Evolutionary conservation across 108 stramenopile genomes (phyloP), one percentile per base, ranked within the genome.

Genomic region (Conticribra weissflogii): DNA sequence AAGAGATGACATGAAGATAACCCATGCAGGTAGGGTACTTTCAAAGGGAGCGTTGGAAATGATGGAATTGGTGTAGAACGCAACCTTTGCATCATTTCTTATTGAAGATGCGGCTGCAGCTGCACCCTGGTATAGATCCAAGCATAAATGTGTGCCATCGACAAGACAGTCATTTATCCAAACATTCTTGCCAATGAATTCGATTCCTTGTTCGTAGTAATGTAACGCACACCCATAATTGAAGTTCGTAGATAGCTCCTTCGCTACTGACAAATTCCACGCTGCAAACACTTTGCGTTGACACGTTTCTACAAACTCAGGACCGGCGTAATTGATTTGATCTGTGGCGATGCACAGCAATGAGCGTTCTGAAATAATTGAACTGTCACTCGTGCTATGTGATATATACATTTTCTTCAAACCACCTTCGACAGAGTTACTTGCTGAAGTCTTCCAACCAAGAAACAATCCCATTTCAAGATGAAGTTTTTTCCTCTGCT

Each of bases 131-230:
- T n/a, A n/a, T n/a, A n/a, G n/a, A n/a, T n/a, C n/a, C n/a, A n/a
- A n/a, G n/a, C n/a, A n/a, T n/a, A n/a, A n/a, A n/a, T n/a, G n/a
- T n/a, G n/a, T n/a, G n/a, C n/a, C n/a, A n/a, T n/a, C n/a, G n/a
- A n/a, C n/a, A n/a, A n/a, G n/a, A n/a, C n/a, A n/a, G n/a, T n/a
- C n/a, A n/a, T n/a, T n/a, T n/a, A n/a, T n/a, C n/a, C n/a, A n/a
- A n/a, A n/a, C n/a, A n/a, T n/a, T n/a, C n/a, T n/a, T n/a, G n/a
- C n/a, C n/a, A n/a, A n/a, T n/a, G n/a, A 41, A 41, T 41, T 12
- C 36, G 36, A 65, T 65, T 16, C 64, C 64, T 17, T 51, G 51
- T 31, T 19, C 34, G 29, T n/a, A 65, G 29, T 65, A 65, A 65
- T 65, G 12, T 31, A 23, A 21, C 23, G 64, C 48, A 21, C 50